These are phyloP conservation scores for Populus hybrid DNA, from an alignment of 441 rosid species.

Conservation along the genomic window DNA sequence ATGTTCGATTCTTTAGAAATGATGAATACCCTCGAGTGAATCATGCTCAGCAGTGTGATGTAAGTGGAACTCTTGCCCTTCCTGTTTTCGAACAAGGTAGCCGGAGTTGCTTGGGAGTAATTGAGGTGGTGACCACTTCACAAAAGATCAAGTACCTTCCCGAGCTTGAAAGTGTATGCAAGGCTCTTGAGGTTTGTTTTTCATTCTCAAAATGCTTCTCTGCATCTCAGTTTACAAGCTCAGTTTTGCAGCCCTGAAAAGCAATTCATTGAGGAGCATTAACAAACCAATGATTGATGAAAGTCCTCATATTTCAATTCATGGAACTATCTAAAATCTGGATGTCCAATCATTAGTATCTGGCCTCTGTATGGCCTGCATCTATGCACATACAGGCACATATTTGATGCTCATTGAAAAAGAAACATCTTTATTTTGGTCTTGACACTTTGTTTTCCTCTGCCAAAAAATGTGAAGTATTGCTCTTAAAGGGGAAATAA, in stretches of 20 bases:
- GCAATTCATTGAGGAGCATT: background rate
- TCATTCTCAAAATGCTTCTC: background rate
- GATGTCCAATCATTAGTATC: background rate
- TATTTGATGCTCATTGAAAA: too few relatives aligned
- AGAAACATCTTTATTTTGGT: too few relatives aligned
- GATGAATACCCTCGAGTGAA: constrained; percentile 73
- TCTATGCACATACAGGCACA: background rate
- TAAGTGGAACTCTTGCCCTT: constrained; percentile 82
- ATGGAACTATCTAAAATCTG: background rate
- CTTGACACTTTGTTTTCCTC: background rate
- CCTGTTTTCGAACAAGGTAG: constrained; percentile 90
- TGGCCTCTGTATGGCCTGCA: background rate
- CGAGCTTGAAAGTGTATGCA: constrained; percentile 79
- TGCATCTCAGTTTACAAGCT: background rate
- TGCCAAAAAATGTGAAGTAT: background rate
- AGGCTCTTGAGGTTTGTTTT: constrained; percentile 76
- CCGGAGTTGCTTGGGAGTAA: constrained; percentile 79
- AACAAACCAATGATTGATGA: background rate
- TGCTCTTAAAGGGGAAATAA: background rate
- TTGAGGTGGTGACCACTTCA: constrained; percentile 78
- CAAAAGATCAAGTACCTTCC: constrained; percentile 57
- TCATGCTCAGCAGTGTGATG: constrained; percentile 71
- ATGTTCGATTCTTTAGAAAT: constrained; percentile 82
- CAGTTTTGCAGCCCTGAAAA: background rate
- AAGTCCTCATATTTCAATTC: background rate